Evolutionary conservation across 352 stramenopile genomes (phyloP).

Genomic region (Elongisporangium prolatum): DNA sequence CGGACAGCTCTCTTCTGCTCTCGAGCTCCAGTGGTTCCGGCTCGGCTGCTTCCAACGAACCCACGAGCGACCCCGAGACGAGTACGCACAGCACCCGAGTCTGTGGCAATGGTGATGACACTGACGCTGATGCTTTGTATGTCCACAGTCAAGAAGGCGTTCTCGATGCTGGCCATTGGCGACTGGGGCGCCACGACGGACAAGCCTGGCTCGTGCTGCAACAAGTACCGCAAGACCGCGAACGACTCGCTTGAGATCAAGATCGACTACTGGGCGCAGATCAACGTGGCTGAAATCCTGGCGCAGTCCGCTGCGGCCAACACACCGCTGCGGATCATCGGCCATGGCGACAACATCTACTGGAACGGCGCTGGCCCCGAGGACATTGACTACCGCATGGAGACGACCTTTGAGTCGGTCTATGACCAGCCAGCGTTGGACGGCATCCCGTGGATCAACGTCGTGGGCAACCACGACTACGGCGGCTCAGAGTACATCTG

Average conservation of each 20-base stretch:
- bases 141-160: conserved; percentile 25
- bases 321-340: conserved; percentile 66
- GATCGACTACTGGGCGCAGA: conserved; percentile 84
- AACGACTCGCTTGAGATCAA: conserved; percentile 82
- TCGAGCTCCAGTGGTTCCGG: conserved; percentile 22
- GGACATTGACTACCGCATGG: conserved; percentile 80
- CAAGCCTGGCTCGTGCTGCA: conserved; percentile 85
- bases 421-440: conserved; percentile 75
- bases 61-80: conserved; percentile 53
- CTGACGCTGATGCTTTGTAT: background rate
- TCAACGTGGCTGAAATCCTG: conserved; percentile 80
- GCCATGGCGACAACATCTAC: conserved; percentile 87
- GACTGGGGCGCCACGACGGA: conserved; percentile 85
- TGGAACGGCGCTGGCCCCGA: conserved; percentile 78
- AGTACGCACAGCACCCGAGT: conserved; percentile 1
- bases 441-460: conserved; percentile 82
- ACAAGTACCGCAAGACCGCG: conserved; percentile 83
- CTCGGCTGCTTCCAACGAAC: conserved; percentile 26
- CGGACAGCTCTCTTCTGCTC: conserved; percentile 42
- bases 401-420: conserved; percentile 81
- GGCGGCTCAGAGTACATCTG: conserved; percentile 83
- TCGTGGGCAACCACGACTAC: conserved; percentile 85
- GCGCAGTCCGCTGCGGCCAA: conserved; percentile 60
- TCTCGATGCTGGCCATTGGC: conserved; percentile 84
- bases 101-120: background rate